These are phyloP conservation scores for Luzula sylvatica DNA, from an alignment of 176 grass and related monocot genomes.

Conservation along the genomic window DNA sequence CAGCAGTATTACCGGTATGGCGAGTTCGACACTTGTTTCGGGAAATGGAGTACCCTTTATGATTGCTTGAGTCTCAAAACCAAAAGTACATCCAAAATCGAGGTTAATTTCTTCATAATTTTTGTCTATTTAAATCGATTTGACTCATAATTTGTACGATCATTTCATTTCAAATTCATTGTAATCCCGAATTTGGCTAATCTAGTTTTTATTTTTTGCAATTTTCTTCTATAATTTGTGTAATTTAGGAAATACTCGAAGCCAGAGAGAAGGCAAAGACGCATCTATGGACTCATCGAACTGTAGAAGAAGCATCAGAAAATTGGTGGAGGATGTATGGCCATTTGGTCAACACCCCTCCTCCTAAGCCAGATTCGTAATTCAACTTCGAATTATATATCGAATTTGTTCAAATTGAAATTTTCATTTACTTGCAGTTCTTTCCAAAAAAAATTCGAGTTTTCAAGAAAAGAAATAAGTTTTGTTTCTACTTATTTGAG, in stretches of 20 bases:
- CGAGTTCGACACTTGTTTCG: conserved; percentile 69
- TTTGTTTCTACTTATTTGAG: too few relatives aligned
- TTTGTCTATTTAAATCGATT: neutral
- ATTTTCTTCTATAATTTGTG: neutral
- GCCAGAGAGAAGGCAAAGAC: conserved; percentile 45
- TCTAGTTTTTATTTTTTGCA: neutral
- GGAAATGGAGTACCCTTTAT: conserved; percentile 60
- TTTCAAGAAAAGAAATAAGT: too few relatives aligned
- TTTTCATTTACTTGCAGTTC: too few relatives aligned
- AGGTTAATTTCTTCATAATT: conserved; percentile 18
- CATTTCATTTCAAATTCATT: neutral
- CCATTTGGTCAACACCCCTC: conserved; percentile 17
- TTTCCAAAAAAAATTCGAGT: too few relatives aligned
- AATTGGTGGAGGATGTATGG: conserved; percentile 66
- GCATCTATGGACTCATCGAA: conserved; percentile 72
- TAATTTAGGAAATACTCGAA: conserved; percentile 43
- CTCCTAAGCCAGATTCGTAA: neutral
- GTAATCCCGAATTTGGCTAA: neutral
- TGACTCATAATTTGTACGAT: too few relatives aligned
- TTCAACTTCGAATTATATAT: neutral
- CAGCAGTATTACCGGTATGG: conserved; percentile 68
- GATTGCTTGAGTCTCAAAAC: conserved; percentile 73
- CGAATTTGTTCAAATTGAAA: too few relatives aligned
- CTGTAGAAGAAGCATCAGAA: conserved; percentile 52
- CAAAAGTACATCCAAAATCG: conserved; percentile 32